These are phyloP conservation scores for Penicillium odoratum DNA, from an alignment of 495 filamentous ascomycete species.

Conservation along the genomic window DNA sequence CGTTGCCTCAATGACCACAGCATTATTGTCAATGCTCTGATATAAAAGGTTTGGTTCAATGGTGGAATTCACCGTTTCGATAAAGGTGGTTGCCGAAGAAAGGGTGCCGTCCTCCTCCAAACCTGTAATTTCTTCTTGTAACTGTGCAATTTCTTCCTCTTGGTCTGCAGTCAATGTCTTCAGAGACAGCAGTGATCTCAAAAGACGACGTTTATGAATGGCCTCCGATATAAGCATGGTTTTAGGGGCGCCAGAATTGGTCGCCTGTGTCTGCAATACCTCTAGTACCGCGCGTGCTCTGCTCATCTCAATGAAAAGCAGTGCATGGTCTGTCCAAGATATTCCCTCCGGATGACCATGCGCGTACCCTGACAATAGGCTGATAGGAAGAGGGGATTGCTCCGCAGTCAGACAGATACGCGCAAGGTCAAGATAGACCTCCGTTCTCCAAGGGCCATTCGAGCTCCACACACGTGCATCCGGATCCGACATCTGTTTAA, in stretches of 20 bases:
- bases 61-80: slow-evolving; percentile 23
- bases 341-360: slow-evolving; percentile 21
- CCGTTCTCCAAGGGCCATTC: slow-evolving; percentile 8
- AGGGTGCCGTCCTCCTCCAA: slow-evolving; percentile 21
- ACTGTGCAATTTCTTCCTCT: slow-evolving; percentile 20
- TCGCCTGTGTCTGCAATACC: slow-evolving; percentile 14
- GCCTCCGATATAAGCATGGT: slow-evolving; percentile 17
- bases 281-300: slow-evolving; percentile 27
- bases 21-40: slow-evolving; percentile 19
- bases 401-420: slow-evolving; percentile 16
- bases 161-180: slow-evolving; percentile 16
- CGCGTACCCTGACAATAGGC: slow-evolving; percentile 11
- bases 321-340: slow-evolving; percentile 27
- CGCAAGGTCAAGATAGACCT: slow-evolving; percentile 23
- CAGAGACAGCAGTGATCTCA: slow-evolving; percentile 20
- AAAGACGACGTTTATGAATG: slow-evolving; percentile 24
- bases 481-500: slow-evolving; percentile 20
- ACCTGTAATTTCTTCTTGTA: slow-evolving; percentile 18
- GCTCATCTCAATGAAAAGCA: slow-evolving; percentile 27
- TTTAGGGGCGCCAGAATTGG: background rate
- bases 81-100: slow-evolving; percentile 24
- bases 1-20: slow-evolving; percentile 26
- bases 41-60: slow-evolving; percentile 21
- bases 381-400: background rate
- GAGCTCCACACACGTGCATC: slow-evolving; percentile 22